Conservation (phyloP, 225 moss, liverwort and hornwort species). For the Polytrichum commune region DNA sequence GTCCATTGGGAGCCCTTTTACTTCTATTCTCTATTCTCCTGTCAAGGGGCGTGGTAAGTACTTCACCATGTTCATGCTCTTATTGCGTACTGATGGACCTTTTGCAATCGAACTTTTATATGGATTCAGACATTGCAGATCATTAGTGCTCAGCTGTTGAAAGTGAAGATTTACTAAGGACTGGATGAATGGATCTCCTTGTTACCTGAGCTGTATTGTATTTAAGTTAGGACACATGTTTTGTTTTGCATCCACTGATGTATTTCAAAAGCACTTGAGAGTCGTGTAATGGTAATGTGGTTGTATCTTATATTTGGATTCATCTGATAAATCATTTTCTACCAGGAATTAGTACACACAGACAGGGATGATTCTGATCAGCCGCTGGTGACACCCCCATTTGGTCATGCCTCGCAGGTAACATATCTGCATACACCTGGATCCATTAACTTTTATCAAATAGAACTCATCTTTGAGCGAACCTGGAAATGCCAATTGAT, state of each 20-base stretch:
- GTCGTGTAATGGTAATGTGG: no score
- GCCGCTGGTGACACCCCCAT: conserved; percentile 91
- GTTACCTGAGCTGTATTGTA: no score
- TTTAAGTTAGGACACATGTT: no score
- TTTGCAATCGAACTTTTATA: not conserved
- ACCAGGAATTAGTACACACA: conserved; percentile 86
- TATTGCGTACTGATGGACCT: no score
- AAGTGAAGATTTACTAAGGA: no score
- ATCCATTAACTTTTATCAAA: no score
- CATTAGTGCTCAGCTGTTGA: no score
- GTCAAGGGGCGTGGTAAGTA: conserved; percentile 91
- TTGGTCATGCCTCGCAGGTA: conserved; percentile 99
- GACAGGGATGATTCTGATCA: conserved; percentile 97
- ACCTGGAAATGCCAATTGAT: no score
- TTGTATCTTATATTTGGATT: conserved; percentile 1
- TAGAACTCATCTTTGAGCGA: no score
- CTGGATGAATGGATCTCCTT: no score
- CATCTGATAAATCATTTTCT: conserved; percentile 9
- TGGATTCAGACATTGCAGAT: not conserved
- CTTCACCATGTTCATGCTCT: not conserved
- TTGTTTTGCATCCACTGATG: no score
- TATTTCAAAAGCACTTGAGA: no score
- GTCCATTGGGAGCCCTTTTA: conserved; percentile 92
- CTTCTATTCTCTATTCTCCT: conserved; percentile 86
- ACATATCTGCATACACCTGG: not conserved